These are phyloP conservation scores for Tolypocladium cylindrosporum DNA, from an alignment of 2,329 filamentous ascomycete species.

Conservation along the genomic window DNA sequence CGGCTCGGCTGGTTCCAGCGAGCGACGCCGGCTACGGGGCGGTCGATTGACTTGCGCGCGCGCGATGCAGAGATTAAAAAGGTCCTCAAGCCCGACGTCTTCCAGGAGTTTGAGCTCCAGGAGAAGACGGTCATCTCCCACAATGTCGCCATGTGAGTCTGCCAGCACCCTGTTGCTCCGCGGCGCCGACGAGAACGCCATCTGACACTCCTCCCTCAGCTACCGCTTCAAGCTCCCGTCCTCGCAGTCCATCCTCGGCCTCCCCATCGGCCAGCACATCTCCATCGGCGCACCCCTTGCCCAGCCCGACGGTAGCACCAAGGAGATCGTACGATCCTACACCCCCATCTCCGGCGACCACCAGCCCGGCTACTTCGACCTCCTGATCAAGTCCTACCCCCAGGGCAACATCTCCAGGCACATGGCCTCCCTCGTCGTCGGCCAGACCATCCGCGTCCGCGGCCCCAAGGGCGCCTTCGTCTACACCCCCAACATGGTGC, in stretches of 20 bases:
- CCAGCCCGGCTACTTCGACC: conserved; percentile 84
- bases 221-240: conserved; percentile 87
- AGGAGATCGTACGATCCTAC: conserved; percentile 85
- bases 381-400: conserved; percentile 96
- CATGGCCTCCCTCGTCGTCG: conserved; percentile 72
- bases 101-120: conserved; percentile 86
- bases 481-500: conserved; percentile 94
- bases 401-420: conserved; percentile 96
- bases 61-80: conserved; percentile 57
- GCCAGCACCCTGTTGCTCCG: neutral
- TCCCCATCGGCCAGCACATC: conserved; percentile 98
- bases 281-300: conserved; percentile 73
- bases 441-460: conserved; percentile 79
- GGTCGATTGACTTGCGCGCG: neutral
- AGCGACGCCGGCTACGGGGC: neutral
- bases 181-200: neutral
- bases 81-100: conserved; percentile 75
- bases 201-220: conserved; percentile 29
- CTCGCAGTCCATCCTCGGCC: conserved; percentile 72
- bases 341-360: conserved; percentile 86
- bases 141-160: conserved; percentile 88
- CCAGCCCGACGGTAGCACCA: conserved; percentile 58
- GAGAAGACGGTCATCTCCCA: conserved; percentile 95
- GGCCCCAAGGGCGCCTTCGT: conserved; percentile 98
- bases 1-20: neutral